phyloP scores from a whole-genome alignment of 371 early-diverging fungal genomes.

The Mortierella sp. region DNA sequence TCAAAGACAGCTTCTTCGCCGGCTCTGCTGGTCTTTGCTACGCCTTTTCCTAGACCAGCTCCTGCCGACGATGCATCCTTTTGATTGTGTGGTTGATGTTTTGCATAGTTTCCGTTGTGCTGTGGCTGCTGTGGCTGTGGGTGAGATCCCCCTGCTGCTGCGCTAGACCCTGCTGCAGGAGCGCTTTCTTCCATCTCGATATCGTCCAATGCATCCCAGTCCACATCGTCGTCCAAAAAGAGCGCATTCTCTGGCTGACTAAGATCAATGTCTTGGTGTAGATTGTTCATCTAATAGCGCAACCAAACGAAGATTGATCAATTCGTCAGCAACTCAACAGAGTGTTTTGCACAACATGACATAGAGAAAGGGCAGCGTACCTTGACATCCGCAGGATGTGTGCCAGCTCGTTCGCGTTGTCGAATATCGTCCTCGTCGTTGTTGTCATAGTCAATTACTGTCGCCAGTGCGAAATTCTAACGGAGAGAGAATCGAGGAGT shows the following conservation, averaged over 20 bases:
- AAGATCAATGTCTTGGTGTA: constrained; percentile 12
- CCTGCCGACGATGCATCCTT: too few species aligned
- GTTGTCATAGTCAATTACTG: constrained; percentile 18
- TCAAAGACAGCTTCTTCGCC: constrained; percentile 9
- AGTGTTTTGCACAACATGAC: too few species aligned
- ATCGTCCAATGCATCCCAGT: constrained; percentile 40
- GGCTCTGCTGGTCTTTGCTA: too few species aligned
- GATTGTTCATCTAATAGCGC: too few species aligned
- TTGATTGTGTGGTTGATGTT: too few species aligned
- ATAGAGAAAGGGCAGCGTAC: too few species aligned
- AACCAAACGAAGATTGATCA: too few species aligned
- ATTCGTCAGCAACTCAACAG: too few species aligned
- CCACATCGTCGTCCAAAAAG: constrained; percentile 32
- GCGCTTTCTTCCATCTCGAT: constrained; percentile 32
- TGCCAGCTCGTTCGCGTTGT: background rate
- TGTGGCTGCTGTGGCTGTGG: background rate
- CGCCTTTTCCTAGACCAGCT: too few species aligned
- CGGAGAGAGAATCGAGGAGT: background rate
- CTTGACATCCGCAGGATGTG: constrained; percentile 4
- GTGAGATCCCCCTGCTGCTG: background rate
- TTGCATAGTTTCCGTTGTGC: background rate
- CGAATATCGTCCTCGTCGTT: constrained; percentile 5
- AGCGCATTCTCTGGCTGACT: constrained; percentile 40
- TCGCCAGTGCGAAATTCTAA: constrained; percentile 29
- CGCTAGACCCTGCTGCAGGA: background rate